phyloP scores from a whole-genome alignment of 495 filamentous ascomycete species.

The Recurvomyces mirabilis region DNA sequence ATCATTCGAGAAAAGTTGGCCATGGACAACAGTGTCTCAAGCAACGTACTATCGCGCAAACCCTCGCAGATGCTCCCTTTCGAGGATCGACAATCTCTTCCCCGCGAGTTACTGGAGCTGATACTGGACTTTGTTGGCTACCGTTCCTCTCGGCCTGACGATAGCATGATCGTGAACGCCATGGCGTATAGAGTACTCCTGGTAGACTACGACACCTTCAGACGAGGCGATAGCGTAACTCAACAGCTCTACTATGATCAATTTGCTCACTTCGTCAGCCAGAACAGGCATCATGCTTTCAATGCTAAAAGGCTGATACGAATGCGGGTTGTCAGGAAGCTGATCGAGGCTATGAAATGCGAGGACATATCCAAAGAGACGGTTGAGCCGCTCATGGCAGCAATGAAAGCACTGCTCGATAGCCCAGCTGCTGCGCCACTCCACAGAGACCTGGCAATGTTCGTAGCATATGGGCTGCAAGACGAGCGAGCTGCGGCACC shows the following conservation, averaged over 20 bases:
- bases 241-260: constrained; percentile 87
- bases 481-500: constrained; percentile 35
- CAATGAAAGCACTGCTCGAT: constrained; percentile 66
- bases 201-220: constrained; percentile 87
- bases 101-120: constrained; percentile 58
- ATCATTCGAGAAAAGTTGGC: constrained; percentile 68
- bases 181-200: constrained; percentile 84
- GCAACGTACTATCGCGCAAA: constrained; percentile 14
- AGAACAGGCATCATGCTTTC: constrained; percentile 83
- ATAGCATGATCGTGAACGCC: constrained; percentile 89
- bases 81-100: constrained; percentile 53
- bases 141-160: constrained; percentile 57
- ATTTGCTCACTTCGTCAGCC: constrained; percentile 69
- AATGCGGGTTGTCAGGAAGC: constrained; percentile 88
- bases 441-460: constrained; percentile 76
- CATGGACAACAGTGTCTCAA: constrained; percentile 28
- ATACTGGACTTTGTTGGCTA: constrained; percentile 84
- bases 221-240: constrained; percentile 57
- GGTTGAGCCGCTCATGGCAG: constrained; percentile 60
- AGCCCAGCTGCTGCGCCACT: constrained; percentile 70
- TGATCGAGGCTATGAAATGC: constrained; percentile 78
- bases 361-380: constrained; percentile 62
- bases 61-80: constrained; percentile 19
- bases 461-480: constrained; percentile 86
- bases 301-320: constrained; percentile 72